Percentiles rank a stretch among this genome's conserved stretches.
Evolutionary conservation across 2,329 filamentous ascomycete genomes (phyloP).

Genomic region (Pyrenochaeta sp.): DNA sequence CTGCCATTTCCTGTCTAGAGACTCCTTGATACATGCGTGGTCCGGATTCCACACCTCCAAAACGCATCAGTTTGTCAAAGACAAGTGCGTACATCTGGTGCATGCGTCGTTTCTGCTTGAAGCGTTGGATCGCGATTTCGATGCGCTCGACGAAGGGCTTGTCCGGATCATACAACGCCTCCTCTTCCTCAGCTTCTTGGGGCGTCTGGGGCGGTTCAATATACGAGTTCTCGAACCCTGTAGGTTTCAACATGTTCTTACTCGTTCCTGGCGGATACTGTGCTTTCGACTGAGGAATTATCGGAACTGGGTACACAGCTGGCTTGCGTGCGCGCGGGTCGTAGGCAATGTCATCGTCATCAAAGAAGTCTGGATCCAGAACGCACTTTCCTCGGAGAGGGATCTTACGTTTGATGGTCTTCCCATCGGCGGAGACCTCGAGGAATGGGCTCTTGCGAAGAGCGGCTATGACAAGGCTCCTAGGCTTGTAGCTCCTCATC

Average conservation of each 20-base stretch:
- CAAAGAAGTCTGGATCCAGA: constrained; percentile 38
- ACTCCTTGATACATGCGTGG: constrained; percentile 71
- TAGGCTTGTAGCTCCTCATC: constrained; percentile 57
- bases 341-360: constrained; percentile 41
- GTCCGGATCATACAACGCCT: constrained; percentile 70
- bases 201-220: constrained; percentile 82
- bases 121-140: constrained; percentile 84
- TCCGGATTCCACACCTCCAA: constrained; percentile 78
- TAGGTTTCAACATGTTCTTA: constrained; percentile 54
- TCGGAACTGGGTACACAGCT: constrained; percentile 29
- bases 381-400: constrained; percentile 47
- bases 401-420: constrained; percentile 53
- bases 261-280: constrained; percentile 45
- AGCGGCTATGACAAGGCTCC: constrained; percentile 49
- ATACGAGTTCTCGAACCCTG: constrained; percentile 72
- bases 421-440: constrained; percentile 52
- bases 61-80: constrained; percentile 81
- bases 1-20: constrained; percentile 67
- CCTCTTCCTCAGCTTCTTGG: constrained; percentile 71
- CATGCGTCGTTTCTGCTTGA: constrained; percentile 78
- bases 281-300: constrained; percentile 40
- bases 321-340: constrained; percentile 36
- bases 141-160: constrained; percentile 70
- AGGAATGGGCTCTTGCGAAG: constrained; percentile 54
- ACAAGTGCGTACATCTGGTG: constrained; percentile 67